Percentiles rank a stretch among this genome's conserved stretches.
Evolutionary conservation across 1,139 yeast species (phyloP).

Genomic region (Yamadazyma atmosphaerica): DNA sequence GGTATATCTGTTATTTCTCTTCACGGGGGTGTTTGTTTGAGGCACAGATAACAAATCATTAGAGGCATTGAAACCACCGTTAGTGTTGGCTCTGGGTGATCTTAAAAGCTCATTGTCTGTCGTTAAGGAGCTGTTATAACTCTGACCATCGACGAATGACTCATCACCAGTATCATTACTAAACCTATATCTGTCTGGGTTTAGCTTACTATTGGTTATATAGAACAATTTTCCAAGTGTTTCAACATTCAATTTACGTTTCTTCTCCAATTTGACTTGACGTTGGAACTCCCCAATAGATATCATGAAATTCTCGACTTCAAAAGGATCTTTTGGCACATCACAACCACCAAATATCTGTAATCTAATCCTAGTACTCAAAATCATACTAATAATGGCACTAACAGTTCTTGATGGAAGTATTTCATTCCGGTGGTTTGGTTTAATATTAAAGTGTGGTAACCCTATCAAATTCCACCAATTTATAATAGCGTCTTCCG

Average conservation of each 20-base stretch:
- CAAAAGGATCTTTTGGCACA: conserved; percentile 86
- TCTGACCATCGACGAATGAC: conserved; percentile 2
- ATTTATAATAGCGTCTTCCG: conserved; percentile 64
- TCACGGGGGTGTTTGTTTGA: conserved; percentile 16
- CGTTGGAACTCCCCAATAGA: conserved; percentile 61
- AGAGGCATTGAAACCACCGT: not conserved
- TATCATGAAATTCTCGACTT: conserved; percentile 62
- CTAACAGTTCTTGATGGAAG: conserved; percentile 69
- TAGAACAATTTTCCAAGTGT: conserved; percentile 63
- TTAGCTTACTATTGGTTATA: conserved; percentile 52
- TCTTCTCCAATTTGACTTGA: conserved; percentile 57
- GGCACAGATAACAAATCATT: not conserved
- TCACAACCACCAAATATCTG: conserved; percentile 69
- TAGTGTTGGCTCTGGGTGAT: not conserved
- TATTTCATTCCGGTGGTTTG: conserved; percentile 47
- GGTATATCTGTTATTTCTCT: conserved; percentile 35
- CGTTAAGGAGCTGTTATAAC: not conserved
- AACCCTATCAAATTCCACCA: conserved; percentile 88
- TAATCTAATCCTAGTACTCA: conserved; percentile 67
- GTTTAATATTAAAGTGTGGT: conserved; percentile 54
- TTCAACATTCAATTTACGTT: conserved; percentile 60
- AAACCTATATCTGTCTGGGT: conserved; percentile 24
- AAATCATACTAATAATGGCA: conserved; percentile 59
- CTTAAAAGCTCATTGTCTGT: not conserved
- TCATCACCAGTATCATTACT: conserved; percentile 8